Evolutionary conservation across 225 moss, liverwort and hornwort genomes (phyloP), one percentile per base, ranked within the genome.

Genomic region (Thuidium tamariscinum): DNA sequence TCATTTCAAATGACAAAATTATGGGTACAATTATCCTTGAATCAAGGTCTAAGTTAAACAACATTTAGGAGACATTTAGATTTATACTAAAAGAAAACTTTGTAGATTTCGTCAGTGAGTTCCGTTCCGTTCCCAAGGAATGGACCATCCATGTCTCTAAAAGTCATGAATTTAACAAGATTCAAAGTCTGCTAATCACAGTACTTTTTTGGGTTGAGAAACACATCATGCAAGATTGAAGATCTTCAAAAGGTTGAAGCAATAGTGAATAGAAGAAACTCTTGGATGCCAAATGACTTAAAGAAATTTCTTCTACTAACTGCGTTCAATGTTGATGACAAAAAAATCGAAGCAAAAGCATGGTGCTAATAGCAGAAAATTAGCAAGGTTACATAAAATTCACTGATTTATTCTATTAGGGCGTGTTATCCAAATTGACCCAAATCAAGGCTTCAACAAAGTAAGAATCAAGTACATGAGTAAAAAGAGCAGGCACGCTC

Each of bases 401-500:
- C 15, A 70, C 15, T 70, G 16, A 16, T 41, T 26, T 26, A 41
- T 69, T 6, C 25, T 25, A 15, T 13, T 37, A 13, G 23, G 8
- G 25, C 26, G 42, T 42, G 27, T 44, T 44, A 30, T 30, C 46
- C 46, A 18, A 19, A 30, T 29, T 72, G 3, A 74, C 49, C 73
- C n/a, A 73, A 64, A 37, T 29, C 67, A 27, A 68, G 41, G 25
- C 13, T 80, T 57, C 23, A 62, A 48, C 42, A 15, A 72, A 75
- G 42, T 68, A 21, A 84, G 42, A 83, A 71, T 29, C 74, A 55
- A 29, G 60, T 84, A 93, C 92, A 87, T 93, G 92, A 54, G 66
- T 87, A 29, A 93, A 93, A 56, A 89, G 89, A 73, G 90, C 88
- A 23, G 92, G 94, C 70, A 93, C 51, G n/a, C 90, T 92, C 93